phyloP scores from a whole-genome alignment of 805 yeast genomes.

The Wickerhamiella sorbophila region DNA sequence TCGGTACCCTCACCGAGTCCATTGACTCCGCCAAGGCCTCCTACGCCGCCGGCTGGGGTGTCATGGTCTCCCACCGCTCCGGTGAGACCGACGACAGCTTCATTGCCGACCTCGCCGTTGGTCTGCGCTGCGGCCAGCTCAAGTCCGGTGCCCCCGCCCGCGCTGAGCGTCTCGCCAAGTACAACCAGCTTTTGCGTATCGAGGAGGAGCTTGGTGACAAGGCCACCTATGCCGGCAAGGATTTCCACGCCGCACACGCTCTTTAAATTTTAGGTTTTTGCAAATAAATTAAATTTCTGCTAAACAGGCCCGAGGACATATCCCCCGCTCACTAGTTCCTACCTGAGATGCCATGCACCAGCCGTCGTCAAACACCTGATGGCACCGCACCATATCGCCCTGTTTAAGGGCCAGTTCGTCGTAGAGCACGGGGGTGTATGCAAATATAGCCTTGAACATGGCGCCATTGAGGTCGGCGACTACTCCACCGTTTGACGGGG shows the following conservation, averaged over 20 bases:
- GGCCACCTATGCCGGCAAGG: constrained; percentile 88
- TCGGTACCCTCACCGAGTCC: constrained; percentile 92
- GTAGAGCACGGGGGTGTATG: constrained; percentile 63
- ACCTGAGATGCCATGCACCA: constrained; percentile 63
- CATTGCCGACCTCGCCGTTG: constrained; percentile 95
- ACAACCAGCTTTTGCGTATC: constrained; percentile 95
- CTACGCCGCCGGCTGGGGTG: constrained; percentile 96
- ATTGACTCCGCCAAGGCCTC: constrained; percentile 94
- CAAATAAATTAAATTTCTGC: background rate
- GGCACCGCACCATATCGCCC: constrained; percentile 56
- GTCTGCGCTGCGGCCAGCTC: constrained; percentile 96
- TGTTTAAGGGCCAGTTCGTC: constrained; percentile 62
- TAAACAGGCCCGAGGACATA: constrained; percentile 14
- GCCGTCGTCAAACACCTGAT: constrained; percentile 78
- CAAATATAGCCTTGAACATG: constrained; percentile 47
- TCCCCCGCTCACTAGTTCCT: constrained; percentile 8
- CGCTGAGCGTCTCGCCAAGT: constrained; percentile 98
- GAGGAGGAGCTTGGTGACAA: constrained; percentile 98
- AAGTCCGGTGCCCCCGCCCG: constrained; percentile 99
- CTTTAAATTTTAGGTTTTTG: constrained; percentile 17
- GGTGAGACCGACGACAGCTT: constrained; percentile 99
- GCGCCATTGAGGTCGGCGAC: constrained; percentile 14
- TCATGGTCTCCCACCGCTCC: constrained; percentile 99
- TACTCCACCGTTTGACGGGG: constrained; percentile 17
- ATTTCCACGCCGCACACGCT: constrained; percentile 51